Evolutionary conservation across 176 grass and related monocot genomes (phyloP).

Genomic region (Aegilops umbellulata): DNA sequence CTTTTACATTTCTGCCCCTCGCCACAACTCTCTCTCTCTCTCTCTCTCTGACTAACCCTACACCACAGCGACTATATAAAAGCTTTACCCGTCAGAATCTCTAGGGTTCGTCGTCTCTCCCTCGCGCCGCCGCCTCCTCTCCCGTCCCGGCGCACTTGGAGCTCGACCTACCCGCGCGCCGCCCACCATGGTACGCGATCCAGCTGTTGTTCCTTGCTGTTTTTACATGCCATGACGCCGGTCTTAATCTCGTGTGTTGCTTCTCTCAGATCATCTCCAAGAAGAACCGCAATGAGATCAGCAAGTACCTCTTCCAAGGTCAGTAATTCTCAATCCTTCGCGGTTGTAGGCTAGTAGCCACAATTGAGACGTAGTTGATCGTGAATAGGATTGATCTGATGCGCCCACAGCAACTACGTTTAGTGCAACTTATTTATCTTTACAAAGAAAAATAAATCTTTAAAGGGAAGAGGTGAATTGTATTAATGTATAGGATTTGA

Average conservation of each 20-base stretch:
- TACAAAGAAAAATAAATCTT: no score
- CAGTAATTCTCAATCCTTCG: background rate
- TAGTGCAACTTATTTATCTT: background rate
- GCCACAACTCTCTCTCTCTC: background rate
- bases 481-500: background rate
- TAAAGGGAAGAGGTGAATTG: no score
- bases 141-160: constrained; percentile 4
- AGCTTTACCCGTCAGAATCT: background rate
- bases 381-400: background rate
- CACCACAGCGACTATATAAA: constrained; percentile 35
- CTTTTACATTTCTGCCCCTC: background rate
- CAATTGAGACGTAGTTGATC: no score
- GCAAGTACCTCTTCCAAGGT: constrained; percentile 99
- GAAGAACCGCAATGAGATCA: constrained; percentile 98
- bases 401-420: background rate
- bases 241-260: constrained; percentile 4
- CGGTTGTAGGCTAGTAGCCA: background rate
- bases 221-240: background rate
- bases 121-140: constrained; percentile 26
- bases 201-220: background rate
- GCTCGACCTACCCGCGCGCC: background rate
- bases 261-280: constrained; percentile 83
- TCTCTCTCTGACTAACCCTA: constrained; percentile 27
- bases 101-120: constrained; percentile 50
- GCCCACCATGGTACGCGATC: constrained; percentile 54